These are phyloP conservation scores for Calonectria leucothoes DNA, from an alignment of 2,329 filamentous ascomycete genomes.

Conservation along the genomic window DNA sequence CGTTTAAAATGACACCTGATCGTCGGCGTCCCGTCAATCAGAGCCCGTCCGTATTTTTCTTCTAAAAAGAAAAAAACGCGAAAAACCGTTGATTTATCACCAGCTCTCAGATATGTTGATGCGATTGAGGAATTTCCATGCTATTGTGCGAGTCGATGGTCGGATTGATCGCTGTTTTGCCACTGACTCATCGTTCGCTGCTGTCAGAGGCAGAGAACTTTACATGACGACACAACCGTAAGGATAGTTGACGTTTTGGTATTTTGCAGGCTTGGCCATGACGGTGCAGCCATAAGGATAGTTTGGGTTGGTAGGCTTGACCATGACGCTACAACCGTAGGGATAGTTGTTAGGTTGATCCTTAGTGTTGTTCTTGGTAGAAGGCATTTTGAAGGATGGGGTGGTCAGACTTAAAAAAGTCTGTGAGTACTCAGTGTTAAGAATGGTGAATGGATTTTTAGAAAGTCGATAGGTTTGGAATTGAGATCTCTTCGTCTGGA, in stretches of 20 bases:
- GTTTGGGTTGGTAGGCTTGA: constrained; percentile 41
- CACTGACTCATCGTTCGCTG: neutral
- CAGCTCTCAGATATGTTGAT: neutral
- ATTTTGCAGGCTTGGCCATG: constrained; percentile 44
- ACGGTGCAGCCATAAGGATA: constrained; percentile 43
- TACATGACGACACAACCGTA: constrained; percentile 51
- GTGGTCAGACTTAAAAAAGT: constrained; percentile 41
- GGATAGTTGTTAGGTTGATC: constrained; percentile 41
- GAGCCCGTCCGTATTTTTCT: constrained; percentile 22
- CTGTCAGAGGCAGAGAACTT: constrained; percentile 23
- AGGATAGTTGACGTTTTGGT: constrained; percentile 36
- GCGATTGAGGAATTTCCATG: neutral
- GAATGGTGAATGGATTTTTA: constrained; percentile 39
- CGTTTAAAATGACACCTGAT: constrained; percentile 26
- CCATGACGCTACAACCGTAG: constrained; percentile 45
- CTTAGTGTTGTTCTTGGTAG: constrained; percentile 41
- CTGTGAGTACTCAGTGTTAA: constrained; percentile 38
- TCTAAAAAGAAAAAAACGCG: neutral
- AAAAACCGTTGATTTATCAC: neutral
- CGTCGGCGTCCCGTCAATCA: constrained; percentile 36
- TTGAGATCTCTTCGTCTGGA: constrained; percentile 17
- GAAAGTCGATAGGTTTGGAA: constrained; percentile 28
- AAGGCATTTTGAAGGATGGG: constrained; percentile 47
- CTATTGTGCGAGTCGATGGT: neutral
- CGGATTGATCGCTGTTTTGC: neutral